Evolutionary conservation across 345 rosid species (phyloP).

Genomic region (Streptanthus diversifolius): DNA sequence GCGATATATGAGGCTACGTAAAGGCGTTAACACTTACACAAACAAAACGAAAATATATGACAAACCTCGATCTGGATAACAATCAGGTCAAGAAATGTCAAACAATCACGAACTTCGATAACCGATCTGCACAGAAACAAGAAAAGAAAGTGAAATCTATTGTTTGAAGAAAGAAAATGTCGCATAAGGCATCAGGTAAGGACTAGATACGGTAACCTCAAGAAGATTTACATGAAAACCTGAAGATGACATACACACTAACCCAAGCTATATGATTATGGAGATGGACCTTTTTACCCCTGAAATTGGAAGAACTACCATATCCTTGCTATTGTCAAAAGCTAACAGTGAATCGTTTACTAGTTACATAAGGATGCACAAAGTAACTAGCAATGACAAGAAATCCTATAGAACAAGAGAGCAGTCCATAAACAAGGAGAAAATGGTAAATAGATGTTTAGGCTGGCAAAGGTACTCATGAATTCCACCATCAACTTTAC

Average conservation of each 20-base stretch:
- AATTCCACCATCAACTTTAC: background rate
- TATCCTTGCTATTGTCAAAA: background rate
- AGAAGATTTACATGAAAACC: background rate
- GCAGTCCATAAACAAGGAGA: background rate
- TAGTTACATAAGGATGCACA: background rate
- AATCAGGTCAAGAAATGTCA: slow-evolving; percentile 92
- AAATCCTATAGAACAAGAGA: background rate
- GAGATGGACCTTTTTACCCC: background rate
- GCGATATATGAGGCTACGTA: background rate
- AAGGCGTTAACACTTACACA: background rate
- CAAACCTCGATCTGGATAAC: slow-evolving; percentile 88
- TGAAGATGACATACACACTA: background rate
- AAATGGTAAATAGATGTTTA: background rate
- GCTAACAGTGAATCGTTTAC: background rate
- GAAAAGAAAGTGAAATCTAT: background rate
- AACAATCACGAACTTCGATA: slow-evolving; percentile 88
- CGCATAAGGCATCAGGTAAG: background rate
- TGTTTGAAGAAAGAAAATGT: background rate
- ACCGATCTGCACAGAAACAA: slow-evolving; percentile 58
- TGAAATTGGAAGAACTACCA: background rate
- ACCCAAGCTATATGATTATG: background rate
- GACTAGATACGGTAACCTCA: background rate
- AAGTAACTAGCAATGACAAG: background rate
- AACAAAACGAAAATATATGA: background rate
- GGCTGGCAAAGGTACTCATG: background rate